A percentile compares a stretch with the other conserved stretches of the same genome.
Evolutionary conservation across 345 rosid genomes (phyloP).

Genomic region (Eucalyptus coolabah): DNA sequence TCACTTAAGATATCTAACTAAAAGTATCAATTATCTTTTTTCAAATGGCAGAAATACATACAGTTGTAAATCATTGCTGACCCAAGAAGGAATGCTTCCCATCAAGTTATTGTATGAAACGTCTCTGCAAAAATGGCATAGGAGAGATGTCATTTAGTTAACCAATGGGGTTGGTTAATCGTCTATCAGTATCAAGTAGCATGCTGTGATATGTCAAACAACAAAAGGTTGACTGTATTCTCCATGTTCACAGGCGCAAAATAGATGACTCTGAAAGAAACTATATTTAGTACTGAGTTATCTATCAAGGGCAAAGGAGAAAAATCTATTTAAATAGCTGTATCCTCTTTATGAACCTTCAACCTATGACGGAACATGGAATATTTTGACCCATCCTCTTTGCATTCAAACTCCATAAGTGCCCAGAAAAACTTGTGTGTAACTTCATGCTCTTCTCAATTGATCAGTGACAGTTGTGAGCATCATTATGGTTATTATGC

Average conservation of each 20-base stretch:
- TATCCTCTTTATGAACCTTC: background rate
- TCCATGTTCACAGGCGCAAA: background rate
- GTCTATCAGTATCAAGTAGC: background rate
- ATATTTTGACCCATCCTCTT: background rate
- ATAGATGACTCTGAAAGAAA: background rate
- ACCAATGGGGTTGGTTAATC: background rate
- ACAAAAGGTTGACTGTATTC: background rate
- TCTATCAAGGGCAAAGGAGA: background rate
- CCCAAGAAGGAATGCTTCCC: conserved; percentile 69
- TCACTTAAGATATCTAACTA: background rate
- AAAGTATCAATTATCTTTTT: background rate
- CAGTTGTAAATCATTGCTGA: conserved; percentile 30
- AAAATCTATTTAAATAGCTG: background rate
- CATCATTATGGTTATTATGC: background rate
- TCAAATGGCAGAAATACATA: conserved; percentile 2
- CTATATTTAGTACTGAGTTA: background rate
- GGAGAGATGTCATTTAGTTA: background rate
- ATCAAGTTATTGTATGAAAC: conserved; percentile 60
- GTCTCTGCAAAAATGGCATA: conserved; percentile 42
- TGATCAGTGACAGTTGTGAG: background rate
- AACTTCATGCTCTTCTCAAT: background rate
- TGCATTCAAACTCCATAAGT: background rate
- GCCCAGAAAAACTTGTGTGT: background rate
- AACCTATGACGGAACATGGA: background rate
- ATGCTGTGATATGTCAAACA: background rate